These are phyloP conservation scores for Filosporella fistucella DNA, from an alignment of 495 filamentous ascomycete species.

Conservation along the genomic window DNA sequence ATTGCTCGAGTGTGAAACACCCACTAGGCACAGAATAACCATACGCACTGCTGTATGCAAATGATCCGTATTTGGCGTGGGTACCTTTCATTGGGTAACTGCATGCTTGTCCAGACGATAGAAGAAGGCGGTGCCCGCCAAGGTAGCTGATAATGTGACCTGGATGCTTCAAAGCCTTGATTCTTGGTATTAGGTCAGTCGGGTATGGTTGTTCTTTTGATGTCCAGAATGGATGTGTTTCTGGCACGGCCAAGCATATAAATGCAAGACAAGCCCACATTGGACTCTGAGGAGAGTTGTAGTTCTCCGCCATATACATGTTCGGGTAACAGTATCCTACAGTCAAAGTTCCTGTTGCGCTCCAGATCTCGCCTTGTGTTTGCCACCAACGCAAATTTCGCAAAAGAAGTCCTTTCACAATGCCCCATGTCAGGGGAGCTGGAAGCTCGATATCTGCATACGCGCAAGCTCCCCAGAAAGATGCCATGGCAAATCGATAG, in stretches of 20 bases:
- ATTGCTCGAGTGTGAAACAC: constrained; percentile 69
- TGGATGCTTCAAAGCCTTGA: constrained; percentile 58
- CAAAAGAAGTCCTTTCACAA: constrained; percentile 70
- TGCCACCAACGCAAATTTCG: constrained; percentile 77
- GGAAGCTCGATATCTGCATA: constrained; percentile 72
- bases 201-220: constrained; percentile 58
- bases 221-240: constrained; percentile 71
- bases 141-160: constrained; percentile 59
- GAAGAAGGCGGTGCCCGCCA: constrained; percentile 46
- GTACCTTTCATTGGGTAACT: constrained; percentile 75
- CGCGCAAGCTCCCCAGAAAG: constrained; percentile 73
- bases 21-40: constrained; percentile 75
- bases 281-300: constrained; percentile 66
- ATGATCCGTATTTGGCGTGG: constrained; percentile 77
- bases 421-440: constrained; percentile 58
- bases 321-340: constrained; percentile 78
- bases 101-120: constrained; percentile 72
- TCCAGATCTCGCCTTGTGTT: constrained; percentile 67
- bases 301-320: constrained; percentile 73
- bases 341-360: constrained; percentile 64
- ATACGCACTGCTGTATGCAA: constrained; percentile 70
- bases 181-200: constrained; percentile 41
- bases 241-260: constrained; percentile 62
- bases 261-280: constrained; percentile 80
- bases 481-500: constrained; percentile 78